Evolutionary conservation across 2,329 filamentous ascomycete species (phyloP).

Genomic region (Ophiognomonia clavigignenti-juglandacearum): DNA sequence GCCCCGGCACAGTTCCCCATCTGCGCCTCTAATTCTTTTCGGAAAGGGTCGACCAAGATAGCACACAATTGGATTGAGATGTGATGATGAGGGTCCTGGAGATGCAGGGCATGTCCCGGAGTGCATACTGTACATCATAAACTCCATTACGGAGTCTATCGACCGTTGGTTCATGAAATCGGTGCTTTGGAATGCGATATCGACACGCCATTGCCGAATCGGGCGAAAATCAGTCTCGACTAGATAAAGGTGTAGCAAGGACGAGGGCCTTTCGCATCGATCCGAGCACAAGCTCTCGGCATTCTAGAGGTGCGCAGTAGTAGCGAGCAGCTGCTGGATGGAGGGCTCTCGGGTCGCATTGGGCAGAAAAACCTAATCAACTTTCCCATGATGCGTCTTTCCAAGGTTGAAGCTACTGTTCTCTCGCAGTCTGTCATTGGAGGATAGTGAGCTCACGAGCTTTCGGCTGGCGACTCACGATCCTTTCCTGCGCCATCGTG

Average conservation of each 20-base stretch:
- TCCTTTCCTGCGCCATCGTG: no score
- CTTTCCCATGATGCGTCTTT: no score
- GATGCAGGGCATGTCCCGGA: conserved; percentile 11
- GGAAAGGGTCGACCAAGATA: conserved; percentile 5
- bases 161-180: no score
- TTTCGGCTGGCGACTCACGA: no score
- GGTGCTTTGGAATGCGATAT: no score
- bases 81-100: background rate
- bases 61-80: background rate
- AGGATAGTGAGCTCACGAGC: no score
- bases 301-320: no score
- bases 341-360: no score
- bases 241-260: conserved; percentile 3
- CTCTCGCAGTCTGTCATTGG: no score
- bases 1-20: conserved; percentile 12
- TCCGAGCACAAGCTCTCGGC: background rate
- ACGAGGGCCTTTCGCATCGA: background rate
- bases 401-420: no score
- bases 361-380: no score
- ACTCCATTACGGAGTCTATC: background rate
- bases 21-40: conserved; percentile 3
- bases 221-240: conserved; percentile 4
- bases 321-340: no score
- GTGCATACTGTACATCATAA: conserved; percentile 6
- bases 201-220: conserved; percentile 6